A percentile compares a stretch with the other conserved stretches of the same genome.
These are phyloP conservation scores for Sugiyamaella lignohabitans DNA, from an alignment of 805 yeast genomes.

Conservation along the genomic window DNA sequence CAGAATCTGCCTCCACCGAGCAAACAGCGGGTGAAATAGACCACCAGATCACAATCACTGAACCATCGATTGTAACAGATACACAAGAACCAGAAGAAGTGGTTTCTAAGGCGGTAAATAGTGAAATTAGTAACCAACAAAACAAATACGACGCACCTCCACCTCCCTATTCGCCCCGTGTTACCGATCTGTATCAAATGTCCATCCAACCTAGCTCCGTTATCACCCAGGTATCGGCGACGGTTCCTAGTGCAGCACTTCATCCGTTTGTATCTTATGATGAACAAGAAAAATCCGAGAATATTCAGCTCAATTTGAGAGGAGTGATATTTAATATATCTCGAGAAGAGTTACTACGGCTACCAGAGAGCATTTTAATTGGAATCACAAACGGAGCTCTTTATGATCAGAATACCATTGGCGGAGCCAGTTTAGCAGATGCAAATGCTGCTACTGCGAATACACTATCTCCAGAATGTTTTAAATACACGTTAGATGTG, in stretches of 20 bases:
- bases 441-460: slow-evolving; percentile 52
- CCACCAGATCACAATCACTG: no score
- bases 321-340: slow-evolving; percentile 70
- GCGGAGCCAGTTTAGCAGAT: neutral
- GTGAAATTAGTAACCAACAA: neutral
- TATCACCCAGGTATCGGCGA: slow-evolving; percentile 60
- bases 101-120: neutral
- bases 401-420: slow-evolving; percentile 68
- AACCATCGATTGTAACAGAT: neutral
- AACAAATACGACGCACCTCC: slow-evolving; percentile 16
- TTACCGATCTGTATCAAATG: slow-evolving; percentile 20
- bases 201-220: slow-evolving; percentile 32
- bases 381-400: slow-evolving; percentile 90
- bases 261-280: neutral
- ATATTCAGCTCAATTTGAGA: slow-evolving; percentile 70
- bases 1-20: neutral
- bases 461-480: slow-evolving; percentile 80
- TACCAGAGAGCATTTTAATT: slow-evolving; percentile 83
- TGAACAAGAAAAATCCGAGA: slow-evolving; percentile 37
- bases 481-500: slow-evolving; percentile 69
- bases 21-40: no score
- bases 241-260: neutral
- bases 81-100: neutral
- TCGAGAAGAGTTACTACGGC: slow-evolving; percentile 80
- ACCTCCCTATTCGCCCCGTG: slow-evolving; percentile 25